These are phyloP conservation scores for Puccinia triticina DNA, from an alignment of 1,284 basidiomycete species.

Conservation along the genomic window DNA sequence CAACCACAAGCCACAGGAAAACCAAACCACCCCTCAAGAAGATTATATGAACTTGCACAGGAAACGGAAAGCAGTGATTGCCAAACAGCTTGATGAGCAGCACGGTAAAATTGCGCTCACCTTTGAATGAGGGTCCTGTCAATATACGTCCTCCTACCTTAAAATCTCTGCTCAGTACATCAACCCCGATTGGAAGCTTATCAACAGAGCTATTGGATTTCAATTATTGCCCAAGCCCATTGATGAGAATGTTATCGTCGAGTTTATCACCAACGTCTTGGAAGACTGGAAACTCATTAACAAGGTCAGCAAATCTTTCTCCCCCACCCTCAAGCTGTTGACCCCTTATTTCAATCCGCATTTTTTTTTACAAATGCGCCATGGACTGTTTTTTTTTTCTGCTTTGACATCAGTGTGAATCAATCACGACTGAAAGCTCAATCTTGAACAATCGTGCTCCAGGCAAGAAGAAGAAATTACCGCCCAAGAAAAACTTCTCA, in stretches of 20 bases:
- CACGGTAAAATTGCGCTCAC: no score
- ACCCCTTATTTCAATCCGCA: background rate
- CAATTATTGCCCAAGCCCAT: background rate
- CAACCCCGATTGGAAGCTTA: background rate
- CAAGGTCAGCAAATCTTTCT: background rate
- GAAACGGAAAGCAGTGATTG: background rate
- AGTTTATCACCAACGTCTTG: background rate
- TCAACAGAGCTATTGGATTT: background rate
- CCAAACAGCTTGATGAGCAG: no score
- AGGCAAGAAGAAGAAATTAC: no score
- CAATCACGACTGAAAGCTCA: slow-evolving; percentile 16
- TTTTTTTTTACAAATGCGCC: background rate
- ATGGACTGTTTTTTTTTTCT: background rate
- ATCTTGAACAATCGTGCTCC: slow-evolving; percentile 9
- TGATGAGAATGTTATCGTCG: background rate
- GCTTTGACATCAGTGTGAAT: background rate
- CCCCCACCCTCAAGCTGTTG: background rate
- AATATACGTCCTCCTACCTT: no score
- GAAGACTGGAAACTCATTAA: slow-evolving; percentile 1
- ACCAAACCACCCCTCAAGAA: background rate
- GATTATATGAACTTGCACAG: background rate
- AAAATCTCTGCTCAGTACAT: slow-evolving; percentile 4
- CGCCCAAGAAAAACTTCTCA: no score
- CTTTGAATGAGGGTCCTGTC: no score
- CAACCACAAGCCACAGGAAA: no score